Base-by-base conservation (phyloP, 2,329 filamentous ascomycete species). In the Ophiostoma pallidulum region DNA sequence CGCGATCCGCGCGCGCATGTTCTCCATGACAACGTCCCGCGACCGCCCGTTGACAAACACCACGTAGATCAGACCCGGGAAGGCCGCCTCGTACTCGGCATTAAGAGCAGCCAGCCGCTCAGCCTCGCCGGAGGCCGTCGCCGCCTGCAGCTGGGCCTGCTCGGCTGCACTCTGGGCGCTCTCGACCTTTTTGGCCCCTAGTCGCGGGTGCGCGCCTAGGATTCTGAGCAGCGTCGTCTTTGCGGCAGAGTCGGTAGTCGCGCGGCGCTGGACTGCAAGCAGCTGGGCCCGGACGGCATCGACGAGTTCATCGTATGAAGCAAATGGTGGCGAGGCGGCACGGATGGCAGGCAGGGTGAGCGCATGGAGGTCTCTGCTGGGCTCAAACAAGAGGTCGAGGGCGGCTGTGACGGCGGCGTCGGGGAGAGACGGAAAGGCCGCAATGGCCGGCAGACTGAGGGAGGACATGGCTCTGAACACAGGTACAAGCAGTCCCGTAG, bases 41-140 rank as follows among this genome's bases (percentile, higher is more conserved):
- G 77, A 74, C 40, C 90, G 75, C 1, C 87, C 88, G 62, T 94
- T 90, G 48, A 96, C 91, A 62, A 95, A 96, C 16, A 91, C 86
- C 60, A 95, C 87, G 69, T 94, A 96, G 65, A 84, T 74, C 60
- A 96, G 63, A 0, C 90, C 87, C 0, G 88, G 87, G 63, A 91
- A 95, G 48, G 58, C 73, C n/a, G 68, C 69, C 64, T 95, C 90
- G 61, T 95, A 96, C 64, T 86, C 78, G 10, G 64, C 65, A 60
- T 96, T 96, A 57, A 95, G 64, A 26, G 59, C 61, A 7, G 68
- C 71, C 51, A 95, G 65, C 58, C 69, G 64, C 50, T 69, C 67
- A 8, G 68, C 70, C 59, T 85, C 79, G 39, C 77, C 75, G 16
- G 67, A 69, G n/a, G 69, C 69, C 0, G 69, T 73, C 2, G 45